Percentiles rank a stretch among this genome's conserved stretches.
phyloP scores from a whole-genome alignment of 345 rosid genomes.

The Alliaria petiolata region DNA sequence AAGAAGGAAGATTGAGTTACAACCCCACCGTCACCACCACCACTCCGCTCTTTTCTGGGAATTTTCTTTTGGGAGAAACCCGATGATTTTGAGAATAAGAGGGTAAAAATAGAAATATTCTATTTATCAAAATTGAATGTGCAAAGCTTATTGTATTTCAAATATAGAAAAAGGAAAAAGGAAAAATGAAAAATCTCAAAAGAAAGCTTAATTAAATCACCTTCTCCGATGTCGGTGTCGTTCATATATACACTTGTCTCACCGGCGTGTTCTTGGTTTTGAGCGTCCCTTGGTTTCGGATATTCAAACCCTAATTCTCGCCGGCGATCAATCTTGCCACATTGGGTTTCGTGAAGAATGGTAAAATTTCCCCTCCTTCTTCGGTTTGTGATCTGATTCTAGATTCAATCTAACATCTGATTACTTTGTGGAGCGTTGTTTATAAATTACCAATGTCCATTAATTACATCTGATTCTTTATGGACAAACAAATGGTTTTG shows the following conservation, averaged over 20 bases:
- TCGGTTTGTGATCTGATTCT: neutral
- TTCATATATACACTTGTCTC: neutral
- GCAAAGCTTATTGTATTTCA: no score
- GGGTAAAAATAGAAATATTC: neutral
- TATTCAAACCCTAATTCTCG: slow-evolving; percentile 1
- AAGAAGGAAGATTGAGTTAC: neutral
- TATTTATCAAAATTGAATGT: no score
- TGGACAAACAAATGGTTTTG: neutral
- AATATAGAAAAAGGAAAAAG: no score
- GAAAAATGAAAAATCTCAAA: no score
- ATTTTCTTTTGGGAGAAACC: neutral
- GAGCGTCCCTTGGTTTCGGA: neutral
- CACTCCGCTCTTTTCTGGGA: neutral
- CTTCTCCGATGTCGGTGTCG: slow-evolving; percentile 6
- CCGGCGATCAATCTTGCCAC: neutral
- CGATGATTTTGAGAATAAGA: neutral
- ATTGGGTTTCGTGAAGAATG: slow-evolving; percentile 3
- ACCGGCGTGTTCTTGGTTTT: neutral
- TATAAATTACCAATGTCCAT: neutral
- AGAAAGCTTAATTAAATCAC: neutral
- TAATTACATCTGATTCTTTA: neutral
- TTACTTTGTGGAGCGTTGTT: neutral
- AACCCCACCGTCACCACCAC: neutral
- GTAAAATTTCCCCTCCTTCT: neutral
- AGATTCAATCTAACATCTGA: neutral